Evolutionary conservation across 2,329 filamentous ascomycete genomes (phyloP), one percentile per base, ranked within the genome.

Genomic region (Fusarium poae): DNA sequence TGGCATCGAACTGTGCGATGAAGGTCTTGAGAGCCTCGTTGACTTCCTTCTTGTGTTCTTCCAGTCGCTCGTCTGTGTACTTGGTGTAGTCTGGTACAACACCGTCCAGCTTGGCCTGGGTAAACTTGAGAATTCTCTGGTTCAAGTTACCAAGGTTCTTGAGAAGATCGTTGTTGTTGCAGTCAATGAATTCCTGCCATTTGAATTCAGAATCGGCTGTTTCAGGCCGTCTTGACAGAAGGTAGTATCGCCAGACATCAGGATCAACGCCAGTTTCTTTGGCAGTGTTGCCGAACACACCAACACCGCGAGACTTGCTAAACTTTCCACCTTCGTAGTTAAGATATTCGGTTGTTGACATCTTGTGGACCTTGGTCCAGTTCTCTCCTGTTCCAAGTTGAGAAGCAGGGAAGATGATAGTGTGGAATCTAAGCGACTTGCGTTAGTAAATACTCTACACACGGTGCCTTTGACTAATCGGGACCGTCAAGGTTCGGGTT

Each of bases 221-320:
- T 79, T 97, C 94, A 0, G 94, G 94, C 58, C 94, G 88, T 78
- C 92, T 91, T 44, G 93, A 91, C 37, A 97, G 85, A 23, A 97
- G 87, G 82, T 96, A 97, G 81, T 95, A 97, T 71, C 94, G 86
- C 93, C 94, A 97, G n/a, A 97, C 92, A 67, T 95, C 92, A 0
- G 93, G 84, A 18, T 91, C 87, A 20, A 97, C 87, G 21, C 93
- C 94, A 11, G 93, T 97, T 57, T 97, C 90, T 80, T 92, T 91
- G 46, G 93, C 94, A 74, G 92, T 93, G 81, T 92, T 94, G 51
- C 94, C 94, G 75, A 97, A 97, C 2, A 97, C 94, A 74, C 94
- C 94, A 37, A 97, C 88, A 32, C 92, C 92, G 73, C 93, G 88
- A 51, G 92, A 96, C 81, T 97, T 97, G 77, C 91, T 94, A 82